Conservation (phyloP, 495 filamentous ascomycete genomes). For the Immersiella caudata region DNA sequence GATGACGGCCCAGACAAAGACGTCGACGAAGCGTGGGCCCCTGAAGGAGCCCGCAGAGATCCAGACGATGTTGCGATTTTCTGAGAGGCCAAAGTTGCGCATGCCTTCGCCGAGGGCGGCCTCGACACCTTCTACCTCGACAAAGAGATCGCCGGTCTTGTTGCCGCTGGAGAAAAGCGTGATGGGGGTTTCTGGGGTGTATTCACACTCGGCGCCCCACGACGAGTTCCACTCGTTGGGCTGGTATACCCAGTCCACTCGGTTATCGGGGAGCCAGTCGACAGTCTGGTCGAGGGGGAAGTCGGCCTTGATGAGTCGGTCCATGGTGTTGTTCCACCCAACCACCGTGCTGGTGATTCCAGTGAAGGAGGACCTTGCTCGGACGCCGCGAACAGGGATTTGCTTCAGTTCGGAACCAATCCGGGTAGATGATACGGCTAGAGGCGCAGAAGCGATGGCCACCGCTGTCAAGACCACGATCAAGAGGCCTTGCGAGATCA, state of each 20-base stretch:
- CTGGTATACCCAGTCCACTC: background rate
- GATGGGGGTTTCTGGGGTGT: background rate
- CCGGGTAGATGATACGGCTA: background rate
- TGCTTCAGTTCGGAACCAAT: background rate
- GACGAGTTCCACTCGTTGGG: background rate
- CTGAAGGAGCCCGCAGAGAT: background rate
- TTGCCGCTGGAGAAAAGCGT: background rate
- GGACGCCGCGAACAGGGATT: background rate
- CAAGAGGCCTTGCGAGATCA: background rate
- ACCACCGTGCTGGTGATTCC: background rate
- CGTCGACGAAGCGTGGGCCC: background rate
- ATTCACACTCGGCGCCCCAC: background rate
- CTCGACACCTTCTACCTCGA: background rate
- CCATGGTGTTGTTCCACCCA: background rate
- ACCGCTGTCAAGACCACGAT: background rate
- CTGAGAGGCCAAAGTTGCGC: background rate
- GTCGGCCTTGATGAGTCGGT: background rate
- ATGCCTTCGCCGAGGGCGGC: background rate
- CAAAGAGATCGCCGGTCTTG: background rate
- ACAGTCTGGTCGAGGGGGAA: background rate
- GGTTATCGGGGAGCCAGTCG: background rate
- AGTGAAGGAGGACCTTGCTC: background rate
- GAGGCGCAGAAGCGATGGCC: background rate
- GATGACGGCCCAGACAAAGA: background rate
- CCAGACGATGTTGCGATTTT: background rate